These are phyloP conservation scores for Dissophora ornata DNA, from an alignment of 192 early-diverging fungal species.

Conservation along the genomic window DNA sequence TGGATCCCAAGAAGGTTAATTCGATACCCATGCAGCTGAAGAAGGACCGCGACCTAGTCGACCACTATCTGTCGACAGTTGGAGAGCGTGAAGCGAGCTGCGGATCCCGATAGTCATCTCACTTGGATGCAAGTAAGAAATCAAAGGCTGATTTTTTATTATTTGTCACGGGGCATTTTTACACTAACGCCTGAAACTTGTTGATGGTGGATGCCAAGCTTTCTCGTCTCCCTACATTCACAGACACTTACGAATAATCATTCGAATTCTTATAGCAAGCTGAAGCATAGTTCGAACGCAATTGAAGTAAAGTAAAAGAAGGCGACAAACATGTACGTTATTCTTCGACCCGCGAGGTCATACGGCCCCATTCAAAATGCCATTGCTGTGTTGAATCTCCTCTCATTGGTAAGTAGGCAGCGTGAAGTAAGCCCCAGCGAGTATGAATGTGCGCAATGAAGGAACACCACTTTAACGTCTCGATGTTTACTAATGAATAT, in stretches of 20 bases:
- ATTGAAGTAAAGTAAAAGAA: too few species aligned
- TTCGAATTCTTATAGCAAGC: not conserved
- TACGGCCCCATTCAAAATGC: conserved; percentile 50
- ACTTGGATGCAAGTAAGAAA: too few species aligned
- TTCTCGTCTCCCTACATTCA: not conserved
- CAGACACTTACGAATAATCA: not conserved
- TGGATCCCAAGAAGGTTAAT: conserved; percentile 74
- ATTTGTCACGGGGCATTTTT: conserved; percentile 10
- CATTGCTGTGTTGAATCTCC: conserved; percentile 51
- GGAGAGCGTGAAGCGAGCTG: conserved; percentile 34
- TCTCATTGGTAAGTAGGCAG: conserved; percentile 39
- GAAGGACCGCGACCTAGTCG: conserved; percentile 67
- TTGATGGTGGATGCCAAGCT: conserved; percentile 13
- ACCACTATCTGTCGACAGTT: conserved; percentile 39
- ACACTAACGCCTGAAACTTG: too few species aligned
- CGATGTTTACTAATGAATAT: not conserved
- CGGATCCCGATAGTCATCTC: conserved; percentile 8
- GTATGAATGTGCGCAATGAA: not conserved
- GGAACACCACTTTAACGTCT: too few species aligned
- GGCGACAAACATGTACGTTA: conserved; percentile 18
- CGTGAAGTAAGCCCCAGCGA: too few species aligned
- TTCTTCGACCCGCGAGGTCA: conserved; percentile 36
- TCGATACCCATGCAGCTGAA: conserved; percentile 67
- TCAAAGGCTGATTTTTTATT: too few species aligned
- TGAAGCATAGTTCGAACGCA: too few species aligned